Evolutionary conservation across 495 filamentous ascomycete species (phyloP).

Genomic region (Sporormia fimetaria): DNA sequence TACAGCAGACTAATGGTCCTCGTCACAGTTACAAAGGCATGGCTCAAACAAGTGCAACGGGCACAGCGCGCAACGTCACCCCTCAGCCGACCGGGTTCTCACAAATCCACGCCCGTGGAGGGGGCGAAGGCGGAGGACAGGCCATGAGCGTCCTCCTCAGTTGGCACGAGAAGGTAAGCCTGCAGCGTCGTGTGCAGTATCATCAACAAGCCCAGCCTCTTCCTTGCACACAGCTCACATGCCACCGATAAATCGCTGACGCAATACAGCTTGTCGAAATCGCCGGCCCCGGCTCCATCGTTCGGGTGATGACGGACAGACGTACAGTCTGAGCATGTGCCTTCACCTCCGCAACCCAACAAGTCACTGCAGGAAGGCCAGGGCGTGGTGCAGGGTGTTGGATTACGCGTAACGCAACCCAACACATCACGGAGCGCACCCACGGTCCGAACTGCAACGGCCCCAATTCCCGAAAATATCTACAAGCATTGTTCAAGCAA

Average conservation of each 20-base stretch:
- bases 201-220: neutral
- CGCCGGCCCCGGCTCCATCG: slow-evolving; percentile 74
- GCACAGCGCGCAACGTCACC: slow-evolving; percentile 39
- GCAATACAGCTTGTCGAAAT: slow-evolving; percentile 60
- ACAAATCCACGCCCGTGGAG: slow-evolving; percentile 59
- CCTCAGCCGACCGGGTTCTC: slow-evolving; percentile 81
- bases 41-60: slow-evolving; percentile 32
- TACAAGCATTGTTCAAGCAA: no score
- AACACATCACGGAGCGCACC: no score
- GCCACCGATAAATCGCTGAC: slow-evolving; percentile 6
- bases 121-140: slow-evolving; percentile 65
- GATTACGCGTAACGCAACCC: no score
- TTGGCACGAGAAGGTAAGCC: slow-evolving; percentile 75
- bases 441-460: no score
- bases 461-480: no score
- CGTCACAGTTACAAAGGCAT: slow-evolving; percentile 69
- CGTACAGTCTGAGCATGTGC: slow-evolving; percentile 56
- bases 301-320: slow-evolving; percentile 84
- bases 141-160: slow-evolving; percentile 88
- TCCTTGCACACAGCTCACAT: slow-evolving; percentile 2
- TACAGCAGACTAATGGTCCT: slow-evolving; percentile 5
- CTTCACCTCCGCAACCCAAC: slow-evolving; percentile 1
- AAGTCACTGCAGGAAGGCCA: neutral
- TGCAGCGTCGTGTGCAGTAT: neutral
- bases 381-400: neutral